Evolutionary conservation across 169 alveolate species (phyloP).

Genomic region (Plasmodium billcollinsi): DNA sequence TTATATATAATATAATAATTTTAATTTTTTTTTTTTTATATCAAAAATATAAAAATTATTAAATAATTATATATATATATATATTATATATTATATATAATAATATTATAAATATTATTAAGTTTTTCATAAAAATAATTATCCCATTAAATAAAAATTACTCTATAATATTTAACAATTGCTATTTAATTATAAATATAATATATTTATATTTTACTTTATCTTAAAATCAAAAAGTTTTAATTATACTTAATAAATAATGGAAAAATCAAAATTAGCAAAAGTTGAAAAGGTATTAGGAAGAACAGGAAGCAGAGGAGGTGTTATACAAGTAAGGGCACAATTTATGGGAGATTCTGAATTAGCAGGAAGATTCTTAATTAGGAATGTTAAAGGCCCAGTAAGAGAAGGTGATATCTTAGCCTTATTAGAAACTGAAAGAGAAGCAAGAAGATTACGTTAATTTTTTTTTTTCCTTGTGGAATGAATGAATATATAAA

Average conservation of each 20-base stretch:
- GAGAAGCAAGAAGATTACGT: conserved; percentile 98
- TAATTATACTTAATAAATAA: conserved; percentile 14
- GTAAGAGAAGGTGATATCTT: conserved; percentile 98
- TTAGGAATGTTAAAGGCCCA: conserved; percentile 99
- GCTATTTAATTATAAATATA: too few relatives aligned
- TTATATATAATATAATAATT: too few relatives aligned
- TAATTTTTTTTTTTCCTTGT: conserved; percentile 67
- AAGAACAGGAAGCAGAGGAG: conserved; percentile 98
- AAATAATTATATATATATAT: too few relatives aligned
- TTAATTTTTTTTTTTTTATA: too few relatives aligned
- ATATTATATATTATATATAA: too few relatives aligned
- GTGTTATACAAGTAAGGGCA: conserved; percentile 97
- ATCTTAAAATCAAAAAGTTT: background rate
- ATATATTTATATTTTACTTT: too few relatives aligned
- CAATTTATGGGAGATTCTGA: conserved; percentile 92
- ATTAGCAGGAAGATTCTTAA: conserved; percentile 94
- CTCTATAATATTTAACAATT: too few relatives aligned
- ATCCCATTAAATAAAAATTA: too few relatives aligned
- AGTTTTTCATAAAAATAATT: too few relatives aligned
- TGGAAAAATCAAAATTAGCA: conserved; percentile 94
- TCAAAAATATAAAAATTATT: too few relatives aligned
- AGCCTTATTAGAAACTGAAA: conserved; percentile 97
- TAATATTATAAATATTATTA: too few relatives aligned
- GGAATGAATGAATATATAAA: too few relatives aligned
- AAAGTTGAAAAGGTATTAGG: conserved; percentile 96